Base-by-base conservation (phyloP, 2,329 filamentous ascomycete genomes). In the Cladosporium sp. region DNA sequence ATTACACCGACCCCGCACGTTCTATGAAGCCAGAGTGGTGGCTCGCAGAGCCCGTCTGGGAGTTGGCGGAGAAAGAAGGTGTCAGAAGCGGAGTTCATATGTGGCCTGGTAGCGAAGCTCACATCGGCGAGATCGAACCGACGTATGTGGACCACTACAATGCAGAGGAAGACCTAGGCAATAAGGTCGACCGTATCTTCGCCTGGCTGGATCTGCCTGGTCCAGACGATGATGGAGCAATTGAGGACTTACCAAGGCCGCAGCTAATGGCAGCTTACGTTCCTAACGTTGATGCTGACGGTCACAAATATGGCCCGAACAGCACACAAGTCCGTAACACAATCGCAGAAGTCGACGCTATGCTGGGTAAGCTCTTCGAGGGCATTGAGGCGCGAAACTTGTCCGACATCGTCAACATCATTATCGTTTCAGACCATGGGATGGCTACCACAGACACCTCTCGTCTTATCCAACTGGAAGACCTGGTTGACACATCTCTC, bases 61-160 rank as follows among this genome's bases (percentile, higher is more conserved):
- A 90, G 28, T 96, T 94, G 1, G 94, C 94, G 5, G 95, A 98
- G 80, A 87, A 86, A 65, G 90, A 92, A 70, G 90, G 90, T 6
- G 83, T 96, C 34, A 86, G 87, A 65, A 88, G 89, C 32, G 95
- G 92, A 0, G 88, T 99, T 28, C 95, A 99, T 76, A 99, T 99
- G 95, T 99, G 95, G 95, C 95, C 95, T 1, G 95, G 95, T 2
- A 96, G 91, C 51, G 95, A 99, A 79, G 93, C 93, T 6, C 89
- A 92, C 76, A 90, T 96, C 67, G 83, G 87, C 14, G 82, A 84
- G n/a, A 82, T 89, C 21, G 88, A 93, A 68, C 92, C 93, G 2
- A 89, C 87, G 11, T 92, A 92, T 73, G 77, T 98, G 58, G 95
- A 98, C 79, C 89, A 88, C 72, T 99, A 86, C 80, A 94, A 97